Evolutionary conservation across 2,329 filamentous ascomycete species (phyloP), one percentile per base, ranked within the genome.

Genomic region (Aspergillus puulaauensis): DNA sequence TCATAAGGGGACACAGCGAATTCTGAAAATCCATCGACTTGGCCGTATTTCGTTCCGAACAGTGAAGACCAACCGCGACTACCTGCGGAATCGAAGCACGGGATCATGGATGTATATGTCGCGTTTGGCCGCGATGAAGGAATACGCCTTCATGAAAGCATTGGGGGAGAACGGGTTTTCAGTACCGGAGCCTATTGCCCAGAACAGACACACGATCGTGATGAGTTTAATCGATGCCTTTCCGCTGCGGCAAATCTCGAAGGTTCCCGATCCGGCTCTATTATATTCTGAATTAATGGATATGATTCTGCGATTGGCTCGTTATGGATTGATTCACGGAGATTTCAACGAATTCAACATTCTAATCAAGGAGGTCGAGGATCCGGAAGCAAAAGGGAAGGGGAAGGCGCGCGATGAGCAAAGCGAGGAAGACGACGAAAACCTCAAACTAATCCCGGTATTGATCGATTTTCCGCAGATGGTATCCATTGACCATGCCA

Each of bases 331-430:
- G 48, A 99, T 99, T 61, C 95, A 99, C 72, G 95, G 95, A 61
- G 95, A 99, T 73, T 99, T 96, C 80, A 99, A 99, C 79, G 96
- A 99, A 75, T 99, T 99, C 82, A 99, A 99, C 74, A 93, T 99
- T 63, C 80, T 99, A 35, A 87, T 99, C 72, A 91, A 95, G 71
- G 93, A 98, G 73, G 85, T 81, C 48, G 71, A 70, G 35, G 68
- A 71, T 27, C 63, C 66, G 0, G 58, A 70, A 11, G 67, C 68
- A 15, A 75, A 75, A 55, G 72, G 70, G 9, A 80, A 66, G 71
- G 80, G 70, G 8, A 80, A 66, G 71, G 80, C 49, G 45, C 65
- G 58, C 2, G 69, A 21, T 3, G 21, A 21, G 21, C 3, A 65
- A 4, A 58, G 52, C 17, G 62, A 64, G 14, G 71, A 73, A n/a